Conservation (phyloP, 331 rosid genomes). For the Spiraea crenata region DNA sequence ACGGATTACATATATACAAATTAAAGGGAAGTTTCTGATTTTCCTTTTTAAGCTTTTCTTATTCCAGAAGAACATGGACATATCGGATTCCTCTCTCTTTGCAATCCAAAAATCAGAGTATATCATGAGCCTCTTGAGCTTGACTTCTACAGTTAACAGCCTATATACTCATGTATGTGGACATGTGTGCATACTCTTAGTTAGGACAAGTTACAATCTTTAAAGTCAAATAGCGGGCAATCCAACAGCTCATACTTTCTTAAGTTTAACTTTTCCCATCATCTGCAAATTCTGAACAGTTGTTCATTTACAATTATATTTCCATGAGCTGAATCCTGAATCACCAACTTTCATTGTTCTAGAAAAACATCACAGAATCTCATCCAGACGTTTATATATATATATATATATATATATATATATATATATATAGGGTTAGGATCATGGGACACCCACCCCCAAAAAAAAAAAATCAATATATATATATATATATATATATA, state of each 20-base stretch:
- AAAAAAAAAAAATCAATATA: too few relatives aligned
- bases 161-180: neutral
- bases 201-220: neutral
- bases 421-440: too few relatives aligned
- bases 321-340: neutral
- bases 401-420: too few relatives aligned
- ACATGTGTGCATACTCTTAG: neutral
- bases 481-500: too few relatives aligned
- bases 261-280: neutral
- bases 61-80: neutral
- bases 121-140: neutral
- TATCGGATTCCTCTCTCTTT: neutral
- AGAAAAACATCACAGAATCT: neutral
- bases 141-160: neutral
- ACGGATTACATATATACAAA: neutral
- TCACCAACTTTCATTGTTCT: neutral
- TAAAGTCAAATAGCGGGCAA: neutral
- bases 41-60: neutral
- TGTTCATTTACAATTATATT: neutral
- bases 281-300: neutral
- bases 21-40: neutral
- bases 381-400: neutral
- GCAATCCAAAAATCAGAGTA: neutral
- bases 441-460: too few relatives aligned
- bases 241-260: neutral